Conservation (phyloP, 305 asterid species). For the Rubia peregrina region DNA sequence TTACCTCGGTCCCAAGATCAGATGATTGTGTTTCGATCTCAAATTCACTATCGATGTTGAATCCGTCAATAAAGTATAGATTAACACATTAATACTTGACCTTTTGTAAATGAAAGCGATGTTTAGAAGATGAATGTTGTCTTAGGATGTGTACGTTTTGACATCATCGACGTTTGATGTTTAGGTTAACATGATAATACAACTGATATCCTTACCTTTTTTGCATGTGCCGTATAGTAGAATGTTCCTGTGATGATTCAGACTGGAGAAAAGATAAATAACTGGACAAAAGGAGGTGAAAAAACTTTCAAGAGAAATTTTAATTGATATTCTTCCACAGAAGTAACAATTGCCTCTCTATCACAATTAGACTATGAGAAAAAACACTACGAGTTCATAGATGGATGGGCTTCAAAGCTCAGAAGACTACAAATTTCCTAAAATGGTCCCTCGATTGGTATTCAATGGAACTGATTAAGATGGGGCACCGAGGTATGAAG, state of each 20-base stretch:
- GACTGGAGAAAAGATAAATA: neutral
- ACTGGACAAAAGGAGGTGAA: neutral
- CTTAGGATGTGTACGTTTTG: neutral
- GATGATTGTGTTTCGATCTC: constrained; percentile 7
- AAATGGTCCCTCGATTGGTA: neutral
- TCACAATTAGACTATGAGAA: neutral
- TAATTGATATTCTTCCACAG: neutral
- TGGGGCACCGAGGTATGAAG: constrained; percentile 95
- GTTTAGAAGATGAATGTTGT: neutral
- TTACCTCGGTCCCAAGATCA: constrained; percentile 70
- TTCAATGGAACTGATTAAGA: constrained; percentile 39
- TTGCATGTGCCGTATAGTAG: neutral
- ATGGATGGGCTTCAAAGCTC: neutral
- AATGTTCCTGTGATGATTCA: neutral
- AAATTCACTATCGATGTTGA: neutral
- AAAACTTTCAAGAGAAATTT: neutral
- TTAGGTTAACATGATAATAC: neutral
- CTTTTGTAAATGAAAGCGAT: neutral
- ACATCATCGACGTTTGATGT: neutral
- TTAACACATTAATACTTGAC: neutral
- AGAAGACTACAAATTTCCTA: neutral
- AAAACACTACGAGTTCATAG: neutral
- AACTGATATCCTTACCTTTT: neutral
- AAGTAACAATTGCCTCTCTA: neutral
- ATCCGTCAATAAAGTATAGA: neutral